Evolutionary conservation across 2,329 filamentous ascomycete genomes (phyloP), one percentile per base, ranked within the genome.

Genomic region (Aspergillus tubingensis): DNA sequence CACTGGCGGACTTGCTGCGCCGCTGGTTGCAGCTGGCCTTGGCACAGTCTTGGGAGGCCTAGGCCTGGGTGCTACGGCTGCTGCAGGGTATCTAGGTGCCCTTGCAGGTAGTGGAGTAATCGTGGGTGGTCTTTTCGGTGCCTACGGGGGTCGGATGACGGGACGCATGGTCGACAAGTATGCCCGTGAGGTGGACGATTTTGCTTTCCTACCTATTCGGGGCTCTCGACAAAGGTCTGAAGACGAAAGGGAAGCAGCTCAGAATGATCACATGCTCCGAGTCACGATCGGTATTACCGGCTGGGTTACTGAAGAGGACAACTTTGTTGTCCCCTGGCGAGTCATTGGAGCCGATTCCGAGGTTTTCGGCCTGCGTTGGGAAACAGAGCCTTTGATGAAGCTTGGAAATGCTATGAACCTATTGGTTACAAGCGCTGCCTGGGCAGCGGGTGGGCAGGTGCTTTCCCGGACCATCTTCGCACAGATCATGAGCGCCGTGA

Each of bases 151-250:
- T 1, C 86, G 88, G 38, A 93, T 96, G 83, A 91, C 90, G 0
- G 87, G 88, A 55, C 89, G 92, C 73, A 91, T 93, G 82, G 90
- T 97, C 83, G 91, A 96, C 65, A 83, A 88, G n/a, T 96, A 96
- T 73, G 85, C 90, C 10, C 88, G 87, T 67, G 92, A 96, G 65
- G 88, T 98, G 15, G 87, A 91, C 68, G 93, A 98, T 71, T 96
- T 97, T 75, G 91, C 87, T 0, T 91, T 98, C 68, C 77, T 96
- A 10, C 91, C 92, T 0, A 81, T 96, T 15, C 85, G 87, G 55
- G 83, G 84, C 13, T 72, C 78, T 13, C 73, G 71, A 48, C 69
- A 86, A 62, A 73, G 82, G 58, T 73, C 87, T 2, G 69, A 72
- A 41, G 72, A 79, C 39, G 74, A 75, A 27, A 74, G 65, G 11